phyloP scores from a whole-genome alignment of 2,329 filamentous ascomycete species.

The Colletotrichum sansevieriae region DNA sequence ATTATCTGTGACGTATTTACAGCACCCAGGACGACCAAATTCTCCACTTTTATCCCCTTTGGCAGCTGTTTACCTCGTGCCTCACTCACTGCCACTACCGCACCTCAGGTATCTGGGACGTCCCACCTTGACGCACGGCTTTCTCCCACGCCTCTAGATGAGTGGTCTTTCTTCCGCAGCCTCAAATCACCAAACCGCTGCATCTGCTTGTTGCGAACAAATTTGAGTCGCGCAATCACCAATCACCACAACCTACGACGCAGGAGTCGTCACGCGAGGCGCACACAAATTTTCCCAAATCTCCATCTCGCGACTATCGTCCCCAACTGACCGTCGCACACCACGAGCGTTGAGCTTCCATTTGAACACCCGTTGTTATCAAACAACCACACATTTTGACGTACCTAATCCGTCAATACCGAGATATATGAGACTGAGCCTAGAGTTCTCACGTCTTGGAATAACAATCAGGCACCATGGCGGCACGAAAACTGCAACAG shows the following conservation, averaged over 20 bases:
- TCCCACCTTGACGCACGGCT: slow-evolving; percentile 31
- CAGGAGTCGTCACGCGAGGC: slow-evolving; percentile 26
- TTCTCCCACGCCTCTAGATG: slow-evolving; percentile 22
- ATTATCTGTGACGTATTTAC: neutral
- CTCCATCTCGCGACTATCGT: neutral
- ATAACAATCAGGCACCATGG: slow-evolving; percentile 72
- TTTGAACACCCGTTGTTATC: slow-evolving; percentile 21
- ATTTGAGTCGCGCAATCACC: slow-evolving; percentile 34
- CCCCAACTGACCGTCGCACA: slow-evolving; percentile 4
- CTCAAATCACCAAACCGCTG: slow-evolving; percentile 41
- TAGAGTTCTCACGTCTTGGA: slow-evolving; percentile 10
- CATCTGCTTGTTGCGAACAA: slow-evolving; percentile 29
- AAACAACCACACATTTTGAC: slow-evolving; percentile 23
- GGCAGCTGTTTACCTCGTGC: neutral
- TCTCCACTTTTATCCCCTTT: neutral
- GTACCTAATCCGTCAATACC: slow-evolving; percentile 20
- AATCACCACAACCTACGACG: slow-evolving; percentile 27
- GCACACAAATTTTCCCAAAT: slow-evolving; percentile 7
- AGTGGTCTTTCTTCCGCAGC: slow-evolving; percentile 40
- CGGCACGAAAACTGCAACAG: slow-evolving; percentile 94
- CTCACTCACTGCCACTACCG: neutral
- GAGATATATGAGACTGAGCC: slow-evolving; percentile 16
- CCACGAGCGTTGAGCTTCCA: slow-evolving; percentile 24
- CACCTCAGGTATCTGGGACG: slow-evolving; percentile 8
- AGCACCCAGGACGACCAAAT: neutral